A percentile compares a stretch with the other conserved stretches of the same genome.
Evolutionary conservation across 306 rosid species (phyloP).

Genomic region (Fragaria nilgerrensis): DNA sequence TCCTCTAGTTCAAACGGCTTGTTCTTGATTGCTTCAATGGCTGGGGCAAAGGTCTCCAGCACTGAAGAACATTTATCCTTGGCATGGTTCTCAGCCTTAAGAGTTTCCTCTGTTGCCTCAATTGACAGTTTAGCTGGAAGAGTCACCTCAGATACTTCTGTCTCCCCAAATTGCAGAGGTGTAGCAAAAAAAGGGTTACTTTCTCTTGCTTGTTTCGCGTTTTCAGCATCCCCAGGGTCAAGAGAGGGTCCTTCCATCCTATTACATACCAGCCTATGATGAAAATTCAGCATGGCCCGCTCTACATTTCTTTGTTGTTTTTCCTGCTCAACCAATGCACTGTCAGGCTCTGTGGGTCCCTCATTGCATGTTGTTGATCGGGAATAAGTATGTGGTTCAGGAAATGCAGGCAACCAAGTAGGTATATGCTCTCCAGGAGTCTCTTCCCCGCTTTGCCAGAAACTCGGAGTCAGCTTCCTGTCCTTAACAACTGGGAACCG

Average conservation of each 20-base stretch:
- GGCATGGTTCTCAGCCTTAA: slow-evolving; percentile 35
- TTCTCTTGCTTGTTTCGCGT: slow-evolving; percentile 49
- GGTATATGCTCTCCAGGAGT: slow-evolving; percentile 76
- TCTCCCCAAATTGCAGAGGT: slow-evolving; percentile 70
- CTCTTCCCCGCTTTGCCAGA: slow-evolving; percentile 53
- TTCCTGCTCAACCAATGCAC: slow-evolving; percentile 42
- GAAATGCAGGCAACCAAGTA: slow-evolving; percentile 81
- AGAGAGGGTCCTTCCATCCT: slow-evolving; percentile 43
- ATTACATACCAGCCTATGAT: slow-evolving; percentile 44
- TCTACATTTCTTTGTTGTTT: slow-evolving; percentile 48
- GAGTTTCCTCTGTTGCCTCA: slow-evolving; percentile 29
- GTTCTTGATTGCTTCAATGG: slow-evolving; percentile 67
- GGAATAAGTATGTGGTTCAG: slow-evolving; percentile 50
- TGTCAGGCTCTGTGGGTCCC: slow-evolving; percentile 36
- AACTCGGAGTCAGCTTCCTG: slow-evolving; percentile 49
- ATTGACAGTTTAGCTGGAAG: slow-evolving; percentile 57
- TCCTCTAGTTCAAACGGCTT: slow-evolving; percentile 38
- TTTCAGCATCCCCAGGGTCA: slow-evolving; percentile 42
- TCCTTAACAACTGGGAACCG: slow-evolving; percentile 65
- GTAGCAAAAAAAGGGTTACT: slow-evolving; percentile 71
- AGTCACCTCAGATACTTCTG: slow-evolving; percentile 56
- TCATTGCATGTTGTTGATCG: slow-evolving; percentile 31
- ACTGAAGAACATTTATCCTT: slow-evolving; percentile 49
- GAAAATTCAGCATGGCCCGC: slow-evolving; percentile 41
- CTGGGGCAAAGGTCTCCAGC: slow-evolving; percentile 73